A percentile compares a stretch with the other conserved stretches of the same genome.
These are phyloP conservation scores for Phytophthora multivora DNA, from an alignment of 352 stramenopile genomes.

Conservation along the genomic window DNA sequence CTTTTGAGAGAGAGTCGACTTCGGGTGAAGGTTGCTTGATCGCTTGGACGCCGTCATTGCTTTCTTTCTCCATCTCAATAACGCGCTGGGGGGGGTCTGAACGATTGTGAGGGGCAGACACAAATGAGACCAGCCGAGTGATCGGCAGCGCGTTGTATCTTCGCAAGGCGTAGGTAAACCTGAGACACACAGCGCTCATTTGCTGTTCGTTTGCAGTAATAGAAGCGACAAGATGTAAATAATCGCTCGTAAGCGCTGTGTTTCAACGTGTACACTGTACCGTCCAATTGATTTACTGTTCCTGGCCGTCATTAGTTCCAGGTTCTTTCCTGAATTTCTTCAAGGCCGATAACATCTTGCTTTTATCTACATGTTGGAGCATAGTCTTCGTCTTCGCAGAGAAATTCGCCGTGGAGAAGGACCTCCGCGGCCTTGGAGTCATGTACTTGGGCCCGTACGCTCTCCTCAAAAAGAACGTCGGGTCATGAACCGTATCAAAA, in stretches of 20 bases:
- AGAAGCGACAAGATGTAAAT: neutral
- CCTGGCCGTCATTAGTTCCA: no score
- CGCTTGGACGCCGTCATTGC: neutral
- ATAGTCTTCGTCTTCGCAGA: neutral
- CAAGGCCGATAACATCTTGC: neutral
- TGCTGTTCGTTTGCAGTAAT: neutral
- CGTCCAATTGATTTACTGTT: neutral
- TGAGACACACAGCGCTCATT: neutral
- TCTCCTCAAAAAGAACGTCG: constrained; percentile 34
- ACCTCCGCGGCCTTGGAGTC: constrained; percentile 20
- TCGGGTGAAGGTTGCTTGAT: neutral
- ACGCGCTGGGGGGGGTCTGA: neutral
- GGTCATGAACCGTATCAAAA: constrained; percentile 43
- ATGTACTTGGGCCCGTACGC: constrained; percentile 44
- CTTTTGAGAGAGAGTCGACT: neutral
- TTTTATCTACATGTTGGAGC: neutral
- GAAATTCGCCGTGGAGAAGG: neutral
- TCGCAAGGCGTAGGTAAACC: neutral
- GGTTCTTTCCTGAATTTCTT: neutral
- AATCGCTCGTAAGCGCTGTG: neutral
- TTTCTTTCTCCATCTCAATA: neutral
- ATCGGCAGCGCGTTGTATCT: neutral
- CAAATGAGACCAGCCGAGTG: neutral
- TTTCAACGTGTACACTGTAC: neutral
- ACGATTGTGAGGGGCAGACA: neutral